Evolutionary conservation across 2,329 filamentous ascomycete genomes (phyloP), one percentile per base, ranked within the genome.

Genomic region (Penicillium italicum): DNA sequence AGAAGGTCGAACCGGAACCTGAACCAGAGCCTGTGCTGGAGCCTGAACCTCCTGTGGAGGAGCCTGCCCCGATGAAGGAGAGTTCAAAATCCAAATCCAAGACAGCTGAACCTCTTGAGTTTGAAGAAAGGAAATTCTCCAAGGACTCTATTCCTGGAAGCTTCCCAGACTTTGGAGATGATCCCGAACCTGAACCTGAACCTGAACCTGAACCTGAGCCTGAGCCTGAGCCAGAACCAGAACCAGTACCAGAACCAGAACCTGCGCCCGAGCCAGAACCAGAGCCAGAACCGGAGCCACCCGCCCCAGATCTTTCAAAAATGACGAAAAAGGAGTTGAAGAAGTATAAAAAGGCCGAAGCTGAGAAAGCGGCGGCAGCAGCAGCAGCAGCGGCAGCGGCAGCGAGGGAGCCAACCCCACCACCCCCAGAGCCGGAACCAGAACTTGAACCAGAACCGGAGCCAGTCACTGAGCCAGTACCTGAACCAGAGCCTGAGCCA

Each of bases 81-180:
- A 47, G 43, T 30, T 48, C 43, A 28, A 57, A 54, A 30, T 50
- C 45, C 5, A 59, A 61, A 53, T 71, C 22, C 3, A 56, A 73
- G 42, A 66, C 37, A 26, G 28, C 26, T 12, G 59, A 60, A 36
- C 38, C 42, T 48, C 58, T 60, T 16, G 62, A 71, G 41, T 63
- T 66, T 31, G 61, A 64, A 56, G 69, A 67, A 55, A 66, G 64
- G 36, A 75, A 66, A 72, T 72, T 64, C 22, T 70, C 69, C 11
- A 73, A 70, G 49, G 75, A 77, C 50, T 69, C 71, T 30, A 73
- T 84, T 6, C 83, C 84, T 40, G 84, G 84, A 53, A 81, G 80
- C 58, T 86, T 86, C 66, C 84, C 84, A 11, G 53, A 51, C 26
- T 51, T 55, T 34, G 53, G 53, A 24, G 74, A 76, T 55, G 63